Evolutionary conservation across 2,329 filamentous ascomycete species (phyloP), one percentile per base, ranked within the genome.

Genomic region (Magnaporthiopsis poae): DNA sequence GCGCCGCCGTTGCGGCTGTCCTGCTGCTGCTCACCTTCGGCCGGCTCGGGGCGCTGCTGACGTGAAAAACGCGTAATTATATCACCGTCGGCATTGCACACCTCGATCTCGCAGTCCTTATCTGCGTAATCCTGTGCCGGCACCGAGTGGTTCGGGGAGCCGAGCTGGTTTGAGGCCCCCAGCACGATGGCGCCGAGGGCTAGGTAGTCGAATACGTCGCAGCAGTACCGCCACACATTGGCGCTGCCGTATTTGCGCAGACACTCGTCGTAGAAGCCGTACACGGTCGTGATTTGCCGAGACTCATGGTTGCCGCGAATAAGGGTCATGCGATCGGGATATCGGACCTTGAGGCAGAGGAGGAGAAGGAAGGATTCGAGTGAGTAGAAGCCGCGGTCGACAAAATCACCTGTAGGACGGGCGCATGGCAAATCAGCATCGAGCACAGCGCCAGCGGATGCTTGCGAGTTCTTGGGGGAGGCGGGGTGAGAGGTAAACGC

Each of bases 201-300:
- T 29, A 99, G 87, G 77, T 97, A 98, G 79, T 99, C 94, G 75
- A 99, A 99, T 4, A 98, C 90, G 73, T 99, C 95, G 79, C 93
- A 97, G 80, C 93, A 99, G 75, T 97, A 94, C 66, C 91, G 86
- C 94, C 94, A 98, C 1, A 98, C 94, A 73, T 97, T 98, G 56
- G 94, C 93, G 74, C 90, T 96, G 68, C 94, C 94, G 74, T 98
- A 98, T 79, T 98, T 98, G 66, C 94, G 85, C 69, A 97, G 83
- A 74, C 94, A 98, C 80, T 98, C 94, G 74, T 98, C 94, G 80
- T 98, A 98, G 80, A 98, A 98, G 69, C 94, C 94, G 76, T 98
- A 98, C 18, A 98, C 94, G 5, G 92, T 96, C 29, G 94, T 98
- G 71, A 98, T 98, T 77, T 98, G 94, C 68, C 94, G 88, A 61